Base-by-base conservation (phyloP, 176 grass and related monocot genomes). In the Carex parvula region DNA sequence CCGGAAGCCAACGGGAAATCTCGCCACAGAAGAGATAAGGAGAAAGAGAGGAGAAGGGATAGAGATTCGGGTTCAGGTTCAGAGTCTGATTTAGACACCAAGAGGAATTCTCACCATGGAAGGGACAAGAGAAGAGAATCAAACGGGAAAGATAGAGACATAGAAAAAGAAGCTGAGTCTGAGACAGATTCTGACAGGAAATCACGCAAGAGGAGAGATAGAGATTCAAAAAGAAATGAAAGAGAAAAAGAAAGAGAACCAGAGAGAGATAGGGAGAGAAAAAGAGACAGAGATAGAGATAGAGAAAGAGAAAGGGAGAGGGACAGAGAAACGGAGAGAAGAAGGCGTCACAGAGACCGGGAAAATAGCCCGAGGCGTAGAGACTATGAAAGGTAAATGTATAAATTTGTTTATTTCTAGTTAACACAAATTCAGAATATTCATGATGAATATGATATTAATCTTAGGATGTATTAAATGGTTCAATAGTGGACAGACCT, bases 171-270 rank as follows among this genome's bases (percentile, higher is more conserved):
- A 42, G 44, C 30, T 0, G 67, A 68, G 24, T 84, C 82, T 11
- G 82, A 75, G 42, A 75, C 67, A 7, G 83, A 84, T 84, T 72
- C 69, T 75, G 64, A 84, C 32, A 65, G 53, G 64, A 65, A 74
- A 4, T 84, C 67, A 26, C 54, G 35, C 48, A 60, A 65, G 67
- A 72, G 67, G 24, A 61, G 35, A 42, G 30, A 66, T 1, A 73
- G 83, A 60, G 67, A 84, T 84, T 59, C 35, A 20, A 72, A 42
- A 59, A 73, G 11, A 84, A 57, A 54, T 17, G n/a, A n/a, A n/a
- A n/a, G n/a, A n/a, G n/a, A n/a, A n/a, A n/a, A n/a, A n/a, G 67
- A 58, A 73, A 74, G 53, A 60, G 67, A 84, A 70, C 62, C 62
- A 71, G 42, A 84, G 50, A 81, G 79, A 42, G 59, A 79, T 15